Evolutionary conservation across 2,329 filamentous ascomycete genomes (phyloP).

Genomic region (Hymenotorrendiella dingleyae): DNA sequence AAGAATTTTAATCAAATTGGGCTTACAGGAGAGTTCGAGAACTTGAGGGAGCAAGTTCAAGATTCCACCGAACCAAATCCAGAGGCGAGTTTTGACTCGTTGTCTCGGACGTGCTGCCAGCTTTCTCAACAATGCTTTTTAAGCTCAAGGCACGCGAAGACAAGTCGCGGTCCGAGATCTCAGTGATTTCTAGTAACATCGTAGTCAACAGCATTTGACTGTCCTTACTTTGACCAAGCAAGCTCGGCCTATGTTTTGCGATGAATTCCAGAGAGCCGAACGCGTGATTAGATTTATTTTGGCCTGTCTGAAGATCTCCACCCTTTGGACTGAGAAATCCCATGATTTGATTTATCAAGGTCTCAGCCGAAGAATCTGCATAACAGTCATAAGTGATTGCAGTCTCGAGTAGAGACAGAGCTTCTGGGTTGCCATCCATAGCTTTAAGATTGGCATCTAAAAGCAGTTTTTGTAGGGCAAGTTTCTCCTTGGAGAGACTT

Average conservation of each 20-base stretch:
- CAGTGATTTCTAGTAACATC: slow-evolving; percentile 47
- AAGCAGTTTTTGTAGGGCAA: slow-evolving; percentile 43
- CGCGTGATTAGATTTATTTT: slow-evolving; percentile 20
- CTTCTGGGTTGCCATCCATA: slow-evolving; percentile 29
- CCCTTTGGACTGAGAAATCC: slow-evolving; percentile 17
- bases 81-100: slow-evolving; percentile 36
- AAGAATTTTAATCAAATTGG: neutral
- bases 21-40: slow-evolving; percentile 46
- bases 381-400: slow-evolving; percentile 34
- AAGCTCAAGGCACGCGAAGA: slow-evolving; percentile 28
- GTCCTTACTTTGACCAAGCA: slow-evolving; percentile 41
- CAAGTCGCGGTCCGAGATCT: slow-evolving; percentile 37
- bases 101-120: slow-evolving; percentile 1
- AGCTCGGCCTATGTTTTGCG: slow-evolving; percentile 37
- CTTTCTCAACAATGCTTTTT: slow-evolving; percentile 39
- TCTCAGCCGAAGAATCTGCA: slow-evolving; percentile 25
- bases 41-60: slow-evolving; percentile 39
- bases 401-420: slow-evolving; percentile 44
- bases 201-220: slow-evolving; percentile 46
- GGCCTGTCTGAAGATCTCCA: slow-evolving; percentile 7
- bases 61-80: slow-evolving; percentile 48
- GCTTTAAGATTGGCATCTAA: slow-evolving; percentile 36
- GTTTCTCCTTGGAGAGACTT: slow-evolving; percentile 34
- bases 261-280: slow-evolving; percentile 45
- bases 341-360: slow-evolving; percentile 29